These are phyloP conservation scores for Termitomyces eurrhizus DNA, from an alignment of 768 basidiomycete genomes.

Conservation along the genomic window DNA sequence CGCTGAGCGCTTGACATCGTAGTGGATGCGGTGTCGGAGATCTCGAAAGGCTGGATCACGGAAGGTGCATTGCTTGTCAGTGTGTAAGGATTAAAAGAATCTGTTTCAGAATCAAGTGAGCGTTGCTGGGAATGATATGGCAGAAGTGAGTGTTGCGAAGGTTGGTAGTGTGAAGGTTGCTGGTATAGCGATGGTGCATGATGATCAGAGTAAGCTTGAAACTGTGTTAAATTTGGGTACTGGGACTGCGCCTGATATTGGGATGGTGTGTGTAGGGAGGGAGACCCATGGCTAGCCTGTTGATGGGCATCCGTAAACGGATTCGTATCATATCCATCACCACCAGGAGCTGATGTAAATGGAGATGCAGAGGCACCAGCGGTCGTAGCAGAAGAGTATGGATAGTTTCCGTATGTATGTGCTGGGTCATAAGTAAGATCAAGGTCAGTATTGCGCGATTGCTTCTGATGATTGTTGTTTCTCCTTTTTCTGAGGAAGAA, in stretches of 20 bases:
- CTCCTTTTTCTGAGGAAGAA: conserved; percentile 43
- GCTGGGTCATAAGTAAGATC: conserved; percentile 37
- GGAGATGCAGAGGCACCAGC: conserved; percentile 14
- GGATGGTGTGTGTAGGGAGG: conserved; percentile 5
- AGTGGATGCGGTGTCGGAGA: conserved; percentile 18
- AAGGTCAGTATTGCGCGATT: conserved; percentile 28
- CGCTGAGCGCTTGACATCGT: conserved; percentile 38
- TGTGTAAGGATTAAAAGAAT: conserved; percentile 22
- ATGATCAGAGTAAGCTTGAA: conserved; percentile 17
- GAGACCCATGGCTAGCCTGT: conserved; percentile 11
- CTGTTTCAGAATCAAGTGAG: conserved; percentile 17
- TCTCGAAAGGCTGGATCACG: conserved; percentile 19
- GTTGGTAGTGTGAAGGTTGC: conserved; percentile 12
- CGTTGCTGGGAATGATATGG: conserved; percentile 21
- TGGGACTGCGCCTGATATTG: conserved; percentile 4
- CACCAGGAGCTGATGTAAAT: conserved; percentile 5
- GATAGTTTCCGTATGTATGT: conserved; percentile 20
- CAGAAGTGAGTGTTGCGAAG: conserved; percentile 12
- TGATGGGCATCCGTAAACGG: conserved; percentile 26
- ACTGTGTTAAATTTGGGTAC: conserved; percentile 10
- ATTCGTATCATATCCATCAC: conserved; percentile 10
- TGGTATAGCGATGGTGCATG: conserved; percentile 20
- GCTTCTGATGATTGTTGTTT: conserved; percentile 23
- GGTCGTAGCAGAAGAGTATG: conserved; percentile 26
- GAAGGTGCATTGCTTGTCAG: conserved; percentile 17